phyloP scores from a whole-genome alignment of 257 asterid species.

The Nemophila menziesii region DNA sequence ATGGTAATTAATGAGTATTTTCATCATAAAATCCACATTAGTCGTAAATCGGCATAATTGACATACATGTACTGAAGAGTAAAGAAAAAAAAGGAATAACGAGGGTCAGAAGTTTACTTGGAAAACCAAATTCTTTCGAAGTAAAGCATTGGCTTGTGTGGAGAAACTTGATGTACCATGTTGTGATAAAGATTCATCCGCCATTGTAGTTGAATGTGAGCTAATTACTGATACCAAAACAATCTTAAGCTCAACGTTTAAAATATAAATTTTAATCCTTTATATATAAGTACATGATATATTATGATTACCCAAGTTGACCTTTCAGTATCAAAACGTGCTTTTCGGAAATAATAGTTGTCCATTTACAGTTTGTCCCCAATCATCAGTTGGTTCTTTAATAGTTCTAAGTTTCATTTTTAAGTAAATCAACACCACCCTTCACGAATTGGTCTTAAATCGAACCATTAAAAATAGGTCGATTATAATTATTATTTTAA shows the following conservation, averaged over 20 bases:
- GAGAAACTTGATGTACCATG: constrained; percentile 53
- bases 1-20: no score
- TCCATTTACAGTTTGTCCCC: background rate
- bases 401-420: no score
- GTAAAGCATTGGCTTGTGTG: constrained; percentile 88
- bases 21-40: background rate
- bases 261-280: no score
- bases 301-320: background rate
- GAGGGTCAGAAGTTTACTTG: constrained; percentile 32
- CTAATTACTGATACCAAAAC: background rate
- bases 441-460: no score
- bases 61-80: background rate
- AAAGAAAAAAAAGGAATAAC: background rate
- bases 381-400: no score
- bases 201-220: background rate
- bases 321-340: background rate
- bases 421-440: no score
- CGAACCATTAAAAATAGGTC: no score
- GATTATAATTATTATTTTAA: no score
- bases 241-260: background rate
- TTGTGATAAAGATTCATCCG: constrained; percentile 7
- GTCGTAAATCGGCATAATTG: background rate
- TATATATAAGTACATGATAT: no score
- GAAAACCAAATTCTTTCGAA: constrained; percentile 73
- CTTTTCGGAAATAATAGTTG: background rate